Base-by-base conservation (phyloP, 2,329 filamentous ascomycete genomes). In the Stemphylium beticola region DNA sequence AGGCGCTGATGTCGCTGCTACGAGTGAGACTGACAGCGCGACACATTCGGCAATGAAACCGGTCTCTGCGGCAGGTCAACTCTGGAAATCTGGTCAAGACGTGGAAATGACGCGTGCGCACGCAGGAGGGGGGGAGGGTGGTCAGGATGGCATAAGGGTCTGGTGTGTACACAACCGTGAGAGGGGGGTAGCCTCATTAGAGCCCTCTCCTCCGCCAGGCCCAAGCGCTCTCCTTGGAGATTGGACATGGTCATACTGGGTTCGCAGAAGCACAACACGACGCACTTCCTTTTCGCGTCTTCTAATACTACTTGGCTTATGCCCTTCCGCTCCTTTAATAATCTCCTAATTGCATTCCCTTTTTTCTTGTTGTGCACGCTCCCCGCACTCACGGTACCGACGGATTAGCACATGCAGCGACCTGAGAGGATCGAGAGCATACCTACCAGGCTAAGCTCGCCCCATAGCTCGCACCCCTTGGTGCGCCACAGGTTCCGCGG, bases 181-280 rank as follows among this genome's bases (percentile, higher is more conserved):
- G 38, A 38, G 29, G 40, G 38, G 38, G 38, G 15, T 33, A 14
- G 12, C 15, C 9, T 36, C n/a, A 15, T 11, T 17, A 31, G 37
- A 24, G 33, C 38, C 11, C 20, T 34, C 24, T 40, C 34, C 46
- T 53, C 39, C 32, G 32, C 45, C 34, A 26, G 51, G 54, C 49
- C 49, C 53, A 53, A 56, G 51, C 51, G 51, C 55, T 41, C 49
- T 29, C 26, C 9, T 45, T 49, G 49, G 50, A 56, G 43, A 47
- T 55, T 52, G 38, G 49, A 44, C 52, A 54, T 58, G 55, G 54
- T 40, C 48, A 48, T 51, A 49, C 44, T 29, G 46, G 38, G 31
- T 33, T 53, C 20, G 49, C 51, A 49, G 49, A 41, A 55, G 50
- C 45, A 57, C 55, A 53, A 53, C 55, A 58, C 50, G 41, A 45